Conservation (phyloP, 2,329 filamentous ascomycete species). For the Venturiaceae sp. region DNA sequence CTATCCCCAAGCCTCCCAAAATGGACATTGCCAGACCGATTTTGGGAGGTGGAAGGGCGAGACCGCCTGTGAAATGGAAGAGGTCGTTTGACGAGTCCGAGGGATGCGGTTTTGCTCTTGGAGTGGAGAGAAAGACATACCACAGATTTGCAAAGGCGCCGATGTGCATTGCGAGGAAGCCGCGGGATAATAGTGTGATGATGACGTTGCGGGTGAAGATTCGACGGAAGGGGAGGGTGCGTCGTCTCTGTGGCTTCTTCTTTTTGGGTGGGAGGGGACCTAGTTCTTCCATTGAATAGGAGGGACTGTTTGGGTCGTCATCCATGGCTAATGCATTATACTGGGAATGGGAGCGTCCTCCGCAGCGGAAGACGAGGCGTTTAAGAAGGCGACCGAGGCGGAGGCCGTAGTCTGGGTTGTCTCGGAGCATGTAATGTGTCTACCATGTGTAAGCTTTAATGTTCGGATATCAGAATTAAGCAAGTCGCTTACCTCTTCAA, state of each 20-base stretch:
- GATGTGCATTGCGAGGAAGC: conserved; percentile 35
- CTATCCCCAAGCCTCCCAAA: conserved; percentile 35
- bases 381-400: conserved; percentile 27
- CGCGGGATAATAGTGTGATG: conserved; percentile 32
- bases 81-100: not conserved
- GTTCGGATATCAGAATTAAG: not conserved
- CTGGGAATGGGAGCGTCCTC: conserved; percentile 21
- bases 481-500: conserved; percentile 48
- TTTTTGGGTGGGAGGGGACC: conserved; percentile 4
- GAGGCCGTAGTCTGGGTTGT: conserved; percentile 30
- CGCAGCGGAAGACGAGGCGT: conserved; percentile 20
- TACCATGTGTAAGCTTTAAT: conserved; percentile 27
- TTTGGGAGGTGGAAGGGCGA: conserved; percentile 33
- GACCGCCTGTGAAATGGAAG: conserved; percentile 37
- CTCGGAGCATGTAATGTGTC: conserved; percentile 23
- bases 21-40: conserved; percentile 38
- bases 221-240: conserved; percentile 32
- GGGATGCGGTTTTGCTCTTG: conserved; percentile 16
- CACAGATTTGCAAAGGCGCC: conserved; percentile 39
- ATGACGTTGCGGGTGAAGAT: conserved; percentile 38
- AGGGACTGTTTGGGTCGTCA: conserved; percentile 10
- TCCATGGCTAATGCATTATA: conserved; percentile 19
- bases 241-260: conserved; percentile 10
- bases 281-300: conserved; percentile 1
- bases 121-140: conserved; percentile 39